Evolutionary conservation across 2,329 filamentous ascomycete species (phyloP).

Genomic region (Dactylellina haptotyla): DNA sequence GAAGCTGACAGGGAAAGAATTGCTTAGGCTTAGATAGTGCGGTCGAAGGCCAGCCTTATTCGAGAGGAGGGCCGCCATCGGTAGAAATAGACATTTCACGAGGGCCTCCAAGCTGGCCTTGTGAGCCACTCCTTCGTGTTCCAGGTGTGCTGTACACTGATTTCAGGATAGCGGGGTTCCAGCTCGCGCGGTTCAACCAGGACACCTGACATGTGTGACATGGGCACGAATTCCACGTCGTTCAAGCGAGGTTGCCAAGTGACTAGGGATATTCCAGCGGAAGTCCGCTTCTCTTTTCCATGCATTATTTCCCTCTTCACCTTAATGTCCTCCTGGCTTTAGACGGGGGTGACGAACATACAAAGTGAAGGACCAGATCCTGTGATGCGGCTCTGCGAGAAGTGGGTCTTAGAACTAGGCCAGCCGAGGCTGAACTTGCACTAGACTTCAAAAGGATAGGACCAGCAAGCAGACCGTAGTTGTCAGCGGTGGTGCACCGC

Average conservation of each 20-base stretch:
- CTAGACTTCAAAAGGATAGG: slow-evolving; percentile 33
- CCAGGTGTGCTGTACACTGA: slow-evolving; percentile 45
- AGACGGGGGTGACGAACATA: neutral
- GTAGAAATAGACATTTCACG: slow-evolving; percentile 31
- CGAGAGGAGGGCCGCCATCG: slow-evolving; percentile 27
- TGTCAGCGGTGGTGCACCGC: slow-evolving; percentile 9
- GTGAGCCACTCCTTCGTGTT: slow-evolving; percentile 33
- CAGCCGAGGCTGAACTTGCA: slow-evolving; percentile 31
- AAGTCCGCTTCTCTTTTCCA: too few species aligned
- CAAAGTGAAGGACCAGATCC: neutral
- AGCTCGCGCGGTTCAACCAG: slow-evolving; percentile 11
- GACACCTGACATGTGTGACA: slow-evolving; percentile 47
- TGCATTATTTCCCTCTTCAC: neutral
- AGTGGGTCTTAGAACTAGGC: slow-evolving; percentile 28
- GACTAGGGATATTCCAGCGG: neutral
- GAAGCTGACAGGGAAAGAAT: slow-evolving; percentile 18
- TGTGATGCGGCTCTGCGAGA: slow-evolving; percentile 39
- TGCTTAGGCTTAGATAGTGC: slow-evolving; percentile 24
- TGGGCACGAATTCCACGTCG: slow-evolving; percentile 40
- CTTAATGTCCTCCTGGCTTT: neutral
- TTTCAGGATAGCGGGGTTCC: slow-evolving; percentile 41
- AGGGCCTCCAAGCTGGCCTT: slow-evolving; percentile 18
- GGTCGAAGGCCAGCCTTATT: slow-evolving; percentile 33
- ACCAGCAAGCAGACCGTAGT: slow-evolving; percentile 4
- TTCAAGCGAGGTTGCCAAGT: slow-evolving; percentile 30